These are phyloP conservation scores for Phylloporus gajari DNA, from an alignment of 1,284 basidiomycete species.

Conservation along the genomic window DNA sequence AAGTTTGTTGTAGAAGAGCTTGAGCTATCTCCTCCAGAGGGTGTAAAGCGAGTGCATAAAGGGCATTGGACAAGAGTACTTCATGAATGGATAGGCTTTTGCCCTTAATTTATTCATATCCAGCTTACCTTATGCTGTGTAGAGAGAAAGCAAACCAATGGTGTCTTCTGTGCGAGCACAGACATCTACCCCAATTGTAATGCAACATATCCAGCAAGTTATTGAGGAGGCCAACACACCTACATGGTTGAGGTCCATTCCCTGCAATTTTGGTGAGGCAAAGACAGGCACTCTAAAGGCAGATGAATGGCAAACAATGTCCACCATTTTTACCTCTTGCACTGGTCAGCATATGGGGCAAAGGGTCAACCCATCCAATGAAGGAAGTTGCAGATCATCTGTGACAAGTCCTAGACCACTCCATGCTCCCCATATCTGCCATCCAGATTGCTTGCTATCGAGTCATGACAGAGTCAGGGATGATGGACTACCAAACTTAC, in stretches of 20 bases:
- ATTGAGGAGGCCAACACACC: not conserved
- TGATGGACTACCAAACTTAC: not conserved
- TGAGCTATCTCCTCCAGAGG: not conserved
- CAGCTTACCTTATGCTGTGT: too few species aligned
- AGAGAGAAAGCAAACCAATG: not conserved
- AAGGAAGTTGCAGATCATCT: not conserved
- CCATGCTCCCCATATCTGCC: slow-evolving; percentile 21
- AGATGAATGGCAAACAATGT: slow-evolving; percentile 45
- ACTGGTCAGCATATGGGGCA: slow-evolving; percentile 26
- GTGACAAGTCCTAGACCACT: slow-evolving; percentile 4
- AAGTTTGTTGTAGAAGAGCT: not conserved
- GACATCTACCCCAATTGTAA: not conserved
- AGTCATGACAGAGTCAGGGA: slow-evolving; percentile 8
- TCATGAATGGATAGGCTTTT: not conserved
- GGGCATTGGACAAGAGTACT: not conserved
- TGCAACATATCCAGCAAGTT: not conserved
- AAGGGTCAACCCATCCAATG: not conserved
- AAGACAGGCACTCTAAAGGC: slow-evolving; percentile 44
- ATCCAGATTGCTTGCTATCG: slow-evolving; percentile 21
- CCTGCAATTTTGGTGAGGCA: slow-evolving; percentile 43
- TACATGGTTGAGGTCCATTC: slow-evolving; percentile 30
- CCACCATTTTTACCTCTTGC: too few species aligned
- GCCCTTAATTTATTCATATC: too few species aligned
- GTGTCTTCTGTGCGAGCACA: not conserved
- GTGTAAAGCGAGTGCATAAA: not conserved